Evolutionary conservation across 192 early-diverging fungal genomes (phyloP), one percentile per base, ranked within the genome.

Genomic region (Coemansia sp.): DNA sequence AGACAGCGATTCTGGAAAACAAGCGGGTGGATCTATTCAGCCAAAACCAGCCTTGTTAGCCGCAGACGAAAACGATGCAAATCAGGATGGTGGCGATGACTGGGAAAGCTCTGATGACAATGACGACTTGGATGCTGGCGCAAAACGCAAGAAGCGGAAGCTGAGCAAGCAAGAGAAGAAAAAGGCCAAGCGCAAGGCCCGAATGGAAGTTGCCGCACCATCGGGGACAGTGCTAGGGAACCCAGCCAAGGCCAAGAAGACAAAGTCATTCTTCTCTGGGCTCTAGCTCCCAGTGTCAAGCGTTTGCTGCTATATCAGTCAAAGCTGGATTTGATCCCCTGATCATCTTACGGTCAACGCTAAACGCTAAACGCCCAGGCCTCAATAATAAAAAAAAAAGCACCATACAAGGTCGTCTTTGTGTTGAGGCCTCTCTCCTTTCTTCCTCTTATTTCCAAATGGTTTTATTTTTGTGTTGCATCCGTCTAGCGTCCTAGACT

Each of bases 41-140:
- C 22, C 15, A 19, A 36, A n/a, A 23, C 63, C 36, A 33, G 7
- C 8, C 7, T 14, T 23, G 17, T 34, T 11, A n/a, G 8, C 19
- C 1, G 49, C 62, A n/a, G 49, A 50, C 32, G 57, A 25, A 14
- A 36, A 59, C 17, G 40, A 43, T 20, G 70, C 40, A 14, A 53
- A 62, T 11, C 38, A 41, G 5, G 46, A 52, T 29, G 70, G 35
- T 40, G 35, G 59, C 49, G 69, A 48, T 55, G 64, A 70, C 14
- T 74, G 76, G 76, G 76, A 70, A 50, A 70, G 69, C 66, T 81
- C 61, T 65, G 63, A 57, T 38, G 71, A 62, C 55, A 58, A 53
- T 63, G 49, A 33, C 33, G 65, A 52, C 14, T 34, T 23, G 52
- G 22, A 25, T 8, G 25, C 6, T 14, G 35, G 48, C 20, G 10